phyloP scores from a whole-genome alignment of 2,329 filamentous ascomycete genomes.

The Penicillium rolfsii region DNA sequence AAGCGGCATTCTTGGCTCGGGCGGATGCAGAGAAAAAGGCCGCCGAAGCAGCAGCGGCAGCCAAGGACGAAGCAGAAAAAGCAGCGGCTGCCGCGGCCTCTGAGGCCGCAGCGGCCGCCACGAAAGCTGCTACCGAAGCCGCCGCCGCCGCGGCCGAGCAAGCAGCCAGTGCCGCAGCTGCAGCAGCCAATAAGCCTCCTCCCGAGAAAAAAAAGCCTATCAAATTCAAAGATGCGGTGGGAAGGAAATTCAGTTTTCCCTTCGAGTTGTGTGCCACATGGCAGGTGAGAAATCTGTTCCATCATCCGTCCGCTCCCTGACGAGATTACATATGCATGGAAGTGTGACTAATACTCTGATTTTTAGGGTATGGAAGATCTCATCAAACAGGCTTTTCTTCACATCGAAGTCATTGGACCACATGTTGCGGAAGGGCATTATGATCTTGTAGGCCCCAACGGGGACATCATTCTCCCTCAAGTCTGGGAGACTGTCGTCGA shows the following conservation, averaged over 20 bases:
- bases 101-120: conserved; percentile 44
- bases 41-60: conserved; percentile 54
- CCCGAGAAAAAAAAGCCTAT: conserved; percentile 72
- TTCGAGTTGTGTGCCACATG: conserved; percentile 83
- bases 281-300: conserved; percentile 62
- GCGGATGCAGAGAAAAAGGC: conserved; percentile 51
- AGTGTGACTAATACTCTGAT: conserved; percentile 7
- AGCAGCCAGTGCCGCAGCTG: conserved; percentile 38
- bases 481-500: conserved; percentile 82
- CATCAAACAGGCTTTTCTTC: conserved; percentile 80
- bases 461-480: conserved; percentile 78
- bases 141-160: conserved; percentile 40
- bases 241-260: conserved; percentile 89
- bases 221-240: conserved; percentile 88
- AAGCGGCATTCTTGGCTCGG: conserved; percentile 53
- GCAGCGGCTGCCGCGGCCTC: conserved; percentile 44
- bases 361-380: conserved; percentile 81
- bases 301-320: conserved; percentile 27
- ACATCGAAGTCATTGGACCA: conserved; percentile 74
- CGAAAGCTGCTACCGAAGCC: conserved; percentile 43
- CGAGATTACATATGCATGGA: background rate
- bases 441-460: conserved; percentile 76
- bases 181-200: conserved; percentile 43
- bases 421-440: conserved; percentile 79
- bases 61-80: conserved; percentile 50